Percentiles rank a stretch among this genome's conserved stretches.
These are phyloP conservation scores for Trichoderma simmonsii DNA, from an alignment of 2,329 filamentous ascomycete genomes.

Conservation along the genomic window DNA sequence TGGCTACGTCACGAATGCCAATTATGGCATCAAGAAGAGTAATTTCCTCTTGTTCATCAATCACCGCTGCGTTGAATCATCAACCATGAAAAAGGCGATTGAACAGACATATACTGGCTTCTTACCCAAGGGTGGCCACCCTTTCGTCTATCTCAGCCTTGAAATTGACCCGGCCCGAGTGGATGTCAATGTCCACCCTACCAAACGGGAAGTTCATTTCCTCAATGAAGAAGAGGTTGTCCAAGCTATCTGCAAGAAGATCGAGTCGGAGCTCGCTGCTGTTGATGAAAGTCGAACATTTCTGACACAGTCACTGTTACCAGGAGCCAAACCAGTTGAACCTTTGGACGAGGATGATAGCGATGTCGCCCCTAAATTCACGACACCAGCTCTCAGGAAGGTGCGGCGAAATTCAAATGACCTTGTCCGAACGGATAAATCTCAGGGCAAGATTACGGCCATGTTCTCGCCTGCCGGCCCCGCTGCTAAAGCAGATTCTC, in stretches of 20 bases:
- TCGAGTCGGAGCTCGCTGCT: slow-evolving; percentile 73
- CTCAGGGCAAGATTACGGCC: slow-evolving; percentile 88
- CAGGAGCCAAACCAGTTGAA: slow-evolving; percentile 49
- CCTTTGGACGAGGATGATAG: slow-evolving; percentile 28
- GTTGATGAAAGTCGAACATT: slow-evolving; percentile 95
- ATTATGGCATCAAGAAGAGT: slow-evolving; percentile 90
- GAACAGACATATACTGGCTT: slow-evolving; percentile 88
- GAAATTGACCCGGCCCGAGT: slow-evolving; percentile 90
- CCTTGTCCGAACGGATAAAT: slow-evolving; percentile 84
- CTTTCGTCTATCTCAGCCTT: slow-evolving; percentile 87
- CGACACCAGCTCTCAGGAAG: slow-evolving; percentile 39
- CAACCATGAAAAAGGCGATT: slow-evolving; percentile 79
- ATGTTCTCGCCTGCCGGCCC: slow-evolving; percentile 69
- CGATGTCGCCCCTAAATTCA: slow-evolving; percentile 30
- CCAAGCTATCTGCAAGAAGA: slow-evolving; percentile 75
- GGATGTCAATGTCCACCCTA: slow-evolving; percentile 97
- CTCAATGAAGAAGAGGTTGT: slow-evolving; percentile 97
- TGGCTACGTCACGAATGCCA: slow-evolving; percentile 85
- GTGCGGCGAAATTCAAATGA: slow-evolving; percentile 59
- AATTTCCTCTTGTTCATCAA: slow-evolving; percentile 92
- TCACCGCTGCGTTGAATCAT: slow-evolving; percentile 87
- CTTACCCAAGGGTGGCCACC: slow-evolving; percentile 88
- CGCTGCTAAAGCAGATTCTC: slow-evolving; percentile 21
- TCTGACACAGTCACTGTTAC: slow-evolving; percentile 85
- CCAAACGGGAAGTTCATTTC: slow-evolving; percentile 95